These are phyloP conservation scores for Sphagnurus paluster DNA, from an alignment of 1,284 basidiomycete genomes.

Conservation along the genomic window DNA sequence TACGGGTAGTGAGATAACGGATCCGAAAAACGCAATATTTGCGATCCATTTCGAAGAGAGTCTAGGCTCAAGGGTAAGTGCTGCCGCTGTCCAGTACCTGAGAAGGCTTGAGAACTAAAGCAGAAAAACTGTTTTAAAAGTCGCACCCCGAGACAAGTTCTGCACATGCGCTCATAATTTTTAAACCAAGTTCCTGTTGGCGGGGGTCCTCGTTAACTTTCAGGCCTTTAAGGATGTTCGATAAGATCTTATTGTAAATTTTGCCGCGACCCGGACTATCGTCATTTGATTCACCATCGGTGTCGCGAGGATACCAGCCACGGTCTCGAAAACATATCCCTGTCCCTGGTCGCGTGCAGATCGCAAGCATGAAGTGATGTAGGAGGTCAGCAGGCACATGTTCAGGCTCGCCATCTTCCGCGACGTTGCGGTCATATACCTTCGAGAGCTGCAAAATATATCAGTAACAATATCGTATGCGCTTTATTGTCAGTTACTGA, in stretches of 20 bases:
- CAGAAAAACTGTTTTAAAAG: slow-evolving; percentile 4
- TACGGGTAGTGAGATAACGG: slow-evolving; percentile 74
- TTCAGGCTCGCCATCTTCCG: slow-evolving; percentile 54
- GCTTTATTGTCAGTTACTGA: slow-evolving; percentile 38
- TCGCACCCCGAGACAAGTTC: slow-evolving; percentile 82
- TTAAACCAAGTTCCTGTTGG: slow-evolving; percentile 83
- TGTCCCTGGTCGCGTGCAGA: slow-evolving; percentile 81
- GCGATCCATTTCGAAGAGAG: slow-evolving; percentile 89
- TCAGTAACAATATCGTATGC: slow-evolving; percentile 8
- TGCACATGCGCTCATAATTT: slow-evolving; percentile 79
- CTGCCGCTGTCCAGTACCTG: slow-evolving; percentile 78
- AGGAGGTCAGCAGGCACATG: slow-evolving; percentile 76
- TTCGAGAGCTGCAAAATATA: slow-evolving; percentile 53
- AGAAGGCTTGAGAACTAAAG: slow-evolving; percentile 11
- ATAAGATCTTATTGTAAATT: slow-evolving; percentile 85
- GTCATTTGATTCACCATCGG: slow-evolving; percentile 30
- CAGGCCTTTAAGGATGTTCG: slow-evolving; percentile 71
- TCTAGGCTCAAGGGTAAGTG: slow-evolving; percentile 82
- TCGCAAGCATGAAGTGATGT: slow-evolving; percentile 85
- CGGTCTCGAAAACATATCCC: slow-evolving; percentile 89
- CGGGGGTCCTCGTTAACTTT: slow-evolving; percentile 83
- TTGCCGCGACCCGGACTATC: slow-evolving; percentile 35
- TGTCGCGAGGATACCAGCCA: slow-evolving; percentile 87
- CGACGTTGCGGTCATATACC: slow-evolving; percentile 59
- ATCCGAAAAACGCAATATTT: slow-evolving; percentile 81